Evolutionary conservation across 1,284 basidiomycete species (phyloP), one percentile per base, ranked within the genome.

Genomic region (Tilletia caries): DNA sequence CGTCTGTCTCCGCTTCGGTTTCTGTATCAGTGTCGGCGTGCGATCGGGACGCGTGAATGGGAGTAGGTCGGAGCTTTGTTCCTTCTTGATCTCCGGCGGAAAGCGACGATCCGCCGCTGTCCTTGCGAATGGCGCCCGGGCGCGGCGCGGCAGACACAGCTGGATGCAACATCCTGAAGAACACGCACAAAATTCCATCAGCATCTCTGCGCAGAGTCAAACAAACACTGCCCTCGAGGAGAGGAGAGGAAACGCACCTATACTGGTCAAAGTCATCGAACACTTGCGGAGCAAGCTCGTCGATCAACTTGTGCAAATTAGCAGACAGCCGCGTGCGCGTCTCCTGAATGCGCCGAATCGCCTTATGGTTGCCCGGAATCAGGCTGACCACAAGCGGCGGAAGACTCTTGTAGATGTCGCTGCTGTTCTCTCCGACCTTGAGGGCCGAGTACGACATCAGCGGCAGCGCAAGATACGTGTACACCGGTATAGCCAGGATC

Each of bases 381-480:
- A 98, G 86, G 25, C 93, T 91, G 71, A 98, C 88, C 77, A 98
- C 87, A 68, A 99, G 87, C 13, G 96, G 96, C 44, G 92, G 89
- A 23, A 99, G 86, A 32, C 94, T 96, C 93, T 98, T 99, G 75
- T 96, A 88, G 43, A 99, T 94, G 82, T 99, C 96, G 89, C 98
- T 91, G 44, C 96, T 96, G 23, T 95, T 96, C 84, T 99, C 96
- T 62, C 95, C 95, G 82, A 98, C 98, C 84, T 98, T 98, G 73
- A 99, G 88, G 12, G 95, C 92, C 8, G 93, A 93, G 82, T 92
- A 94, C 66, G 92, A 95, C 85, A 98, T 91, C 80, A 91, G 89
- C 6, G 96, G 96, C 48, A 98, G 85, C 1, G 89, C 86, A 23
- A 88, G 85, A 71, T 93, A 87, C 68, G 93, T 89, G 46, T 92